These are phyloP conservation scores for Gossypium arboreum DNA, from an alignment of 345 rosid genomes.

Conservation along the genomic window DNA sequence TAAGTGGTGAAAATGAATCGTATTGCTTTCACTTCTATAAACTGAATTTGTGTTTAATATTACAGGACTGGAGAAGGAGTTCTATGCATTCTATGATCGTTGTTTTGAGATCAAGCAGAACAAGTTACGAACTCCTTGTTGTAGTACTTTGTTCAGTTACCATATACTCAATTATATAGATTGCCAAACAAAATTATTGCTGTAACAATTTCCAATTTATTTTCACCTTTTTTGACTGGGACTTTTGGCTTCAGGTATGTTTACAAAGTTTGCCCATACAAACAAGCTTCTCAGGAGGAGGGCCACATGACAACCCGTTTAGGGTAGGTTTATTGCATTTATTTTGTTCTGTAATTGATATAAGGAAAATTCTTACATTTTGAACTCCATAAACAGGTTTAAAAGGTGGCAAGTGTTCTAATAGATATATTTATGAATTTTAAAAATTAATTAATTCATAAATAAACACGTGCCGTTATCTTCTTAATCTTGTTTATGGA, in stretches of 20 bases:
- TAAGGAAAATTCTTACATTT: not conserved
- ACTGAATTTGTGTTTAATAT: conserved; percentile 22
- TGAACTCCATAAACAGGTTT: not conserved
- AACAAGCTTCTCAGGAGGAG: conserved; percentile 84
- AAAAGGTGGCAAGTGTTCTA: not conserved
- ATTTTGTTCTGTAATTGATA: conserved; percentile 7
- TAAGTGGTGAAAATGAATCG: conserved; percentile 9
- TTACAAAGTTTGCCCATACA: conserved; percentile 88
- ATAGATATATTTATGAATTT: not conserved
- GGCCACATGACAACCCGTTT: conserved; percentile 58
- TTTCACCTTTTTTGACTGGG: conserved; percentile 8
- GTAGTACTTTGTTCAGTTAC: not conserved
- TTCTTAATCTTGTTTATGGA: not conserved
- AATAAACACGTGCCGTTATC: not conserved
- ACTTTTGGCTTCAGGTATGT: conserved; percentile 55
- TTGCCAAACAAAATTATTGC: conserved; percentile 6
- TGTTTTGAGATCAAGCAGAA: conserved; percentile 91
- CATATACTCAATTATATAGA: not conserved
- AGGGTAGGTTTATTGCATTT: conserved; percentile 53
- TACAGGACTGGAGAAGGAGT: conserved; percentile 87
- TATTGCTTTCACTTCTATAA: conserved; percentile 21
- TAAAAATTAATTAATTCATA: not conserved
- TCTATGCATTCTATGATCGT: conserved; percentile 71
- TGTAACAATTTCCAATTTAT: conserved; percentile 6
- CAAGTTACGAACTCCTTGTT: conserved; percentile 43